Conservation (phyloP, 768 basidiomycete species). For the Strobilomyces confusus region DNA sequence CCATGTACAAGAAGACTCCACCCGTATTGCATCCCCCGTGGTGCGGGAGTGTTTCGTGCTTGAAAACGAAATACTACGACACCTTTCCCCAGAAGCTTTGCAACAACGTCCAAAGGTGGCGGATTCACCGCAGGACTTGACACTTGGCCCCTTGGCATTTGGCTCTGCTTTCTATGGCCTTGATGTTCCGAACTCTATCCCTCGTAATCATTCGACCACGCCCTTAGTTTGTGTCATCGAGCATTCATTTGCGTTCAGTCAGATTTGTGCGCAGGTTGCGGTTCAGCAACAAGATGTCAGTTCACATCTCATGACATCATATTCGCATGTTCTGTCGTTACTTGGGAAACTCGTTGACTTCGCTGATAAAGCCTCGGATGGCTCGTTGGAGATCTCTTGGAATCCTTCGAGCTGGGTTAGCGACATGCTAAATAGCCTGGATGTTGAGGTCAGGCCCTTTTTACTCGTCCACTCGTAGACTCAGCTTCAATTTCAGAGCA, state of each 20-base stretch:
- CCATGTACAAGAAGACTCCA: constrained; percentile 35
- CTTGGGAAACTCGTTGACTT: constrained; percentile 48
- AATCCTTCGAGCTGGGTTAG: constrained; percentile 61
- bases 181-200: constrained; percentile 24
- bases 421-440: constrained; percentile 48
- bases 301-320: constrained; percentile 42
- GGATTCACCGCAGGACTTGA: constrained; percentile 31
- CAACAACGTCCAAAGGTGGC: constrained; percentile 47
- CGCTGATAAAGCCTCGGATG: constrained; percentile 32
- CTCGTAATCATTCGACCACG: constrained; percentile 26
- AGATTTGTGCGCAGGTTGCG: constrained; percentile 40
- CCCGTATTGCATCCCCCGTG: constrained; percentile 32
- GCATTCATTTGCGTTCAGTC: constrained; percentile 46
- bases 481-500: constrained; percentile 11
- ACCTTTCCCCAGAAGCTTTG: constrained; percentile 48
- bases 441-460: constrained; percentile 45
- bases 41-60: constrained; percentile 45
- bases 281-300: constrained; percentile 30
- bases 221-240: constrained; percentile 61
- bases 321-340: constrained; percentile 48
- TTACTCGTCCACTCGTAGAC: neutral
- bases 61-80: constrained; percentile 48
- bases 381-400: constrained; percentile 45
- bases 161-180: constrained; percentile 62
- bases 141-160: constrained; percentile 47